Evolutionary conservation across 2,329 filamentous ascomycete genomes (phyloP).

Genomic region (Exophiala viscosa): DNA sequence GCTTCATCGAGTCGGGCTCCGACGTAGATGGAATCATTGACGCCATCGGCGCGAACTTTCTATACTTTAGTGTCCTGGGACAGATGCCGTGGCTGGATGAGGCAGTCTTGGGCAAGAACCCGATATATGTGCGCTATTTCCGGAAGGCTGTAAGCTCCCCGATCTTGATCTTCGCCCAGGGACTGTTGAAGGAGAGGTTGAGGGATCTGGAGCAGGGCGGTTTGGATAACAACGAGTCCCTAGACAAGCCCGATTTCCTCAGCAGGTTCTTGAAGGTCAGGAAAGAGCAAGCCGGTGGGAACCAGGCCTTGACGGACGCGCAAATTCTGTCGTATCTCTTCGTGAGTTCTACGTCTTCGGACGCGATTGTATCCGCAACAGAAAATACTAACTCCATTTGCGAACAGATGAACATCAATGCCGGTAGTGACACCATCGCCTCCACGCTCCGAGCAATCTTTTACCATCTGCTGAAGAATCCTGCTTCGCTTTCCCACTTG

Average conservation of each 20-base stretch:
- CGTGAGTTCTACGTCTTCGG: conserved; percentile 5
- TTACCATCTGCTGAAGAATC: conserved; percentile 68
- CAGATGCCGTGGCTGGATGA: conserved; percentile 39
- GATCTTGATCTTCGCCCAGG: conserved; percentile 22
- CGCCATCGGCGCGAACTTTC: conserved; percentile 31
- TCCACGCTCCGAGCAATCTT: conserved; percentile 69
- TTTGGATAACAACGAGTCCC: conserved; percentile 7
- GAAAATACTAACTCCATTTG: neutral
- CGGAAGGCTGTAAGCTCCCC: conserved; percentile 23
- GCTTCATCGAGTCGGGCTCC: conserved; percentile 33
- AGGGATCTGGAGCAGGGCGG: conserved; percentile 9
- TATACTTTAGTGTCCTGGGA: conserved; percentile 30
- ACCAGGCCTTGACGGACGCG: conserved; percentile 20
- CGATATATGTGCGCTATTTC: conserved; percentile 27
- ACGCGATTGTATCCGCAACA: neutral
- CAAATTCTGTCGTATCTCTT: conserved; percentile 25
- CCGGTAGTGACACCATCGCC: conserved; percentile 75
- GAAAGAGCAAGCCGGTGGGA: conserved; percentile 16
- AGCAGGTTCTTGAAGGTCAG: conserved; percentile 25
- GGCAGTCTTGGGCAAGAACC: conserved; percentile 34
- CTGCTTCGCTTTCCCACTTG: conserved; percentile 33
- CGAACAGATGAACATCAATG: conserved; percentile 39
- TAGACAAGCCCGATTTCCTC: conserved; percentile 27
- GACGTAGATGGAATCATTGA: conserved; percentile 36
- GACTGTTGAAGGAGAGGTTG: conserved; percentile 23